phyloP scores from a whole-genome alignment of 306 rosid genomes.

The Bauhinia variegata region DNA sequence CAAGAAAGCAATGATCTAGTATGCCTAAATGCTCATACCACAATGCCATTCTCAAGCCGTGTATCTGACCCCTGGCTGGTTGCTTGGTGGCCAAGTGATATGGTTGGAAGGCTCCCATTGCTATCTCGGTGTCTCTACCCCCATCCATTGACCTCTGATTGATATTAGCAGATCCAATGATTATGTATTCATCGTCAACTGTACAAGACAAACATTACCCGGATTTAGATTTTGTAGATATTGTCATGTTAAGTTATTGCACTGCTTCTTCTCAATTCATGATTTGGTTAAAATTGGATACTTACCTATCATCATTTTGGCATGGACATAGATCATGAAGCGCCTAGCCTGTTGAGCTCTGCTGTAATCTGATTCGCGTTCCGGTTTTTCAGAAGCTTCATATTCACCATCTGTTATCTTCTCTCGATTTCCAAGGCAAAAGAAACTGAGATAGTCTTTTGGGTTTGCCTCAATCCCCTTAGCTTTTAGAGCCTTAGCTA shows the following conservation, averaged over 20 bases:
- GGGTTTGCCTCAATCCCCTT: conserved; percentile 51
- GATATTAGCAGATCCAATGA: conserved; percentile 58
- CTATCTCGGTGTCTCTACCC: conserved; percentile 55
- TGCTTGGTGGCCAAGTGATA: conserved; percentile 38
- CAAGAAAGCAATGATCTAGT: conserved; percentile 42
- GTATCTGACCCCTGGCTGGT: conserved; percentile 56
- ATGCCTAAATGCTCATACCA: conserved; percentile 60
- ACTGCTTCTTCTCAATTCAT: too few relatives aligned
- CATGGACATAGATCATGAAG: conserved; percentile 63
- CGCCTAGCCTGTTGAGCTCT: conserved; percentile 54
- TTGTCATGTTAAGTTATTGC: background rate
- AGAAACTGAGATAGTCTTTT: conserved; percentile 55
- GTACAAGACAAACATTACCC: background rate
- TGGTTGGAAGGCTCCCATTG: conserved; percentile 64
- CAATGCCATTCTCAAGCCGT: conserved; percentile 56
- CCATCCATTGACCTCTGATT: conserved; percentile 66
- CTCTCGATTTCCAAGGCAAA: conserved; percentile 61
- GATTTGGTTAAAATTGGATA: too few relatives aligned
- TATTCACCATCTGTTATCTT: conserved; percentile 37
- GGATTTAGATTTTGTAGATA: background rate
- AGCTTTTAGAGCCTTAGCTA: conserved; percentile 42
- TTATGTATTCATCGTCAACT: conserved; percentile 64
- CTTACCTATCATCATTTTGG: conserved; percentile 61
- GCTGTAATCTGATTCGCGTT: conserved; percentile 41
- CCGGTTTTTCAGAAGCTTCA: conserved; percentile 45